Conservation (phyloP, 2,329 filamentous ascomycete genomes). For the Aureobasidium uvarum region DNA sequence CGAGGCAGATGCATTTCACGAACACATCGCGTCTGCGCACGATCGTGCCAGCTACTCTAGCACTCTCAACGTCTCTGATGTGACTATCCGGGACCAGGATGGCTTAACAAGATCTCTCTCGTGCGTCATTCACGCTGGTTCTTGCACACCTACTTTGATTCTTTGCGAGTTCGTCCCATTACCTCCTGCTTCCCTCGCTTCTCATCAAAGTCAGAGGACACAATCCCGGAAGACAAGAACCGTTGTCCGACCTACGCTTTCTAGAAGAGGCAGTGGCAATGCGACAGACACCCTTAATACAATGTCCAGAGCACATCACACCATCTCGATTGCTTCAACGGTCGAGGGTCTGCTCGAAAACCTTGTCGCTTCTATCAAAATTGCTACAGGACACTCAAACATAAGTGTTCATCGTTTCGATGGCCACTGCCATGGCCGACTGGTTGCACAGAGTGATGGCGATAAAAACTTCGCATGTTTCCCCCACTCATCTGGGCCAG, state of each 20-base stretch:
- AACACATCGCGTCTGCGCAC: not conserved
- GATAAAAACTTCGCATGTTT: not conserved
- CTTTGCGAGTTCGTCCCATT: conserved; percentile 1
- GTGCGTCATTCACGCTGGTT: not conserved
- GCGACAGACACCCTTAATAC: not conserved
- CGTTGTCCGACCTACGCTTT: not conserved
- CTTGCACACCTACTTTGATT: not conserved
- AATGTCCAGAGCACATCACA: not conserved
- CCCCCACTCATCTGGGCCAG: not conserved
- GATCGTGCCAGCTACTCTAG: not conserved
- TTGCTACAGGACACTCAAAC: not conserved
- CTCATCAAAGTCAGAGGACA: not conserved
- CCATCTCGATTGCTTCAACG: not conserved
- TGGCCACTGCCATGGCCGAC: not conserved
- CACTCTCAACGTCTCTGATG: conserved; percentile 3
- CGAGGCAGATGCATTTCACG: not conserved
- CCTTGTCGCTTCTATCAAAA: not conserved
- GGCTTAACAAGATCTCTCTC: not conserved
- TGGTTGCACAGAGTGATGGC: not conserved
- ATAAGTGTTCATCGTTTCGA: conserved; percentile 7
- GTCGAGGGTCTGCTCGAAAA: not conserved
- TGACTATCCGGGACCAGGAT: not conserved
- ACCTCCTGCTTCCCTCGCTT: not conserved
- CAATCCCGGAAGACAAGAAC: not conserved
- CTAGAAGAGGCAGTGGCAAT: not conserved